Base-by-base conservation (phyloP, 2,329 filamentous ascomycete genomes). In the Botryotinia narcissicola region DNA sequence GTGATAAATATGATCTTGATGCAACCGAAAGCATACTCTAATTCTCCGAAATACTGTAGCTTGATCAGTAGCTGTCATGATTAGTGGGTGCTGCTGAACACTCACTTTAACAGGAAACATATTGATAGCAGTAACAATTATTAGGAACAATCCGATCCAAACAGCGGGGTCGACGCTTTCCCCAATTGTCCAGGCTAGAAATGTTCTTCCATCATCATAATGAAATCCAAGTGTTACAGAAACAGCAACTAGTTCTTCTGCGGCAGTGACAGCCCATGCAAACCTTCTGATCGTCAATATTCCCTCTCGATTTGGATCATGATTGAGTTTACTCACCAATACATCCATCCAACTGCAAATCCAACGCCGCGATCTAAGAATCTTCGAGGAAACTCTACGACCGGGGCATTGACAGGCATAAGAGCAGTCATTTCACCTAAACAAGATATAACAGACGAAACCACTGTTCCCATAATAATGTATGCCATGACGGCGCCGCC, bases 371-470 rank as follows among this genome's bases (percentile, higher is more conserved):
- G 78, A 77, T 82, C 82, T 4, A 83, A 75, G 72, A 83, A 83
- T 6, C 82, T 78, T 10, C 81, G 77, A 25, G 82, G 80, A 71
- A 83, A 83, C 69, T 83, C 81, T 78, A 83, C 82, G 25, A 83
- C 81, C 18, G 81, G 81, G 44, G 81, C 81, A 73, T 83, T 82
- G 57, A 84, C 82, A 20, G 82, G 82, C 81, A 83, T 82, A 71
- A 83, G 78, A 59, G 81, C 80, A 4, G 82, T 82, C 80, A 82
- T 82, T 71, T 83, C 80, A 29, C 84, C 83, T 12, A 85, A 75
- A 67, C 82, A 84, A 20, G 83, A 83, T 14, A 84, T 83, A 4
- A 84, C 83, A 1, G 83, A 82, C 2, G 82, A 83, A 54, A 85
- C 83, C 42, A 85, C 81, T 6, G 81, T 83, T 37, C 83, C 84